A percentile compares a stretch with the other conserved stretches of the same genome.
phyloP scores from a whole-genome alignment of 768 basidiomycete genomes.

The Coprinellus micaceus region DNA sequence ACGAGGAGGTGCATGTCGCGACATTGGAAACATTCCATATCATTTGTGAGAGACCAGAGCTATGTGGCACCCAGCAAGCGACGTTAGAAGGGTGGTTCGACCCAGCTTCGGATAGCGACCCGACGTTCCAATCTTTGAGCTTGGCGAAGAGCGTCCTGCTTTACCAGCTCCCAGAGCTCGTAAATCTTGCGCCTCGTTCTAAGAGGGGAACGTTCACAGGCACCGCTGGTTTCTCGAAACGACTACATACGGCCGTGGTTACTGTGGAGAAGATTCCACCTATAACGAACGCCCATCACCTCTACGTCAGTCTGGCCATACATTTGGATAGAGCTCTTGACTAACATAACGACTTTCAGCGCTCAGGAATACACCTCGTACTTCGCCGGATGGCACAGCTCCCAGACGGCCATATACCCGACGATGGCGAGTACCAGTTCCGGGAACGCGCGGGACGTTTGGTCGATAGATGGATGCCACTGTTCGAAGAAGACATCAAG shows the following conservation, averaged over 20 bases:
- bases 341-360: neutral
- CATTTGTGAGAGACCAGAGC: neutral
- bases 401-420: neutral
- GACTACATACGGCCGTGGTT: no score
- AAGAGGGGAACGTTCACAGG: no score
- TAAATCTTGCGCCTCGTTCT: no score
- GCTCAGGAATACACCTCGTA: neutral
- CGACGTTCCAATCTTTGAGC: neutral
- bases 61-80: slow-evolving; percentile 4
- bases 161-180: no score
- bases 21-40: neutral
- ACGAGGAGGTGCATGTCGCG: no score
- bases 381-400: neutral
- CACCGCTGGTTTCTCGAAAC: neutral
- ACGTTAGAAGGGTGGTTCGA: slow-evolving; percentile 4
- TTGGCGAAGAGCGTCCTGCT: neutral
- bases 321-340: neutral
- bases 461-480: neutral
- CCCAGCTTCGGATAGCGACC: neutral
- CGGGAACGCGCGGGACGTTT: neutral
- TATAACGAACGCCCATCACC: neutral
- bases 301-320: neutral
- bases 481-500: neutral
- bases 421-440: slow-evolving; percentile 4
- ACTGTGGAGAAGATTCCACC: no score